Evolutionary conservation across 331 rosid genomes (phyloP).

Genomic region (Malus hybrid): DNA sequence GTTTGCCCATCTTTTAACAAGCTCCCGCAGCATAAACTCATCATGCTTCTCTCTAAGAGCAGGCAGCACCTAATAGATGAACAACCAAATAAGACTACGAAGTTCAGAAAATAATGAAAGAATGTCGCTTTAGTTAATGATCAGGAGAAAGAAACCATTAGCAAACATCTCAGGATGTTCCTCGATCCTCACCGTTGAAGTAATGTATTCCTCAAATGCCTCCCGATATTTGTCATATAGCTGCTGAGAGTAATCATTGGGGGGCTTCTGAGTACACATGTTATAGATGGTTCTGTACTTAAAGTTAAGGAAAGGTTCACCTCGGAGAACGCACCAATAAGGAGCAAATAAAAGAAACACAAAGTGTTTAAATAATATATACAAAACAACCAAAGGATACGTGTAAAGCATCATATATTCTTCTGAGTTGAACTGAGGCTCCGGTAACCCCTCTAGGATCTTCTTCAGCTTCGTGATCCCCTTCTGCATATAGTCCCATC

Average conservation of each 20-base stretch:
- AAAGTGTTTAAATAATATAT: neutral
- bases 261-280: constrained; percentile 68
- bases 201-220: constrained; percentile 41
- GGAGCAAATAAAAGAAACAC: neutral
- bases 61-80: constrained; percentile 49
- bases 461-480: constrained; percentile 55
- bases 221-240: constrained; percentile 50
- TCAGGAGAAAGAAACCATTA: neutral
- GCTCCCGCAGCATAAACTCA: constrained; percentile 71
- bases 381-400: constrained; percentile 25
- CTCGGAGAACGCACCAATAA: neutral
- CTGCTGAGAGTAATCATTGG: constrained; percentile 47
- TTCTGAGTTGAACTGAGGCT: constrained; percentile 41
- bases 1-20: constrained; percentile 60
- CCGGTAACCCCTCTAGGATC: constrained; percentile 48
- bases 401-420: constrained; percentile 62
- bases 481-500: constrained; percentile 51
- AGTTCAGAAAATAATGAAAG: neutral
- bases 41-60: constrained; percentile 58
- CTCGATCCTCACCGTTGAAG: constrained; percentile 22
- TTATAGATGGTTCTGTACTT: constrained; percentile 50
- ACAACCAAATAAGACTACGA: neutral
- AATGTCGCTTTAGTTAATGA: neutral
- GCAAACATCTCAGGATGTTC: neutral
- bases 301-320: constrained; percentile 11